Base-by-base conservation (phyloP, 73 alveolate species). In the Diophrys appendiculata region DNA sequence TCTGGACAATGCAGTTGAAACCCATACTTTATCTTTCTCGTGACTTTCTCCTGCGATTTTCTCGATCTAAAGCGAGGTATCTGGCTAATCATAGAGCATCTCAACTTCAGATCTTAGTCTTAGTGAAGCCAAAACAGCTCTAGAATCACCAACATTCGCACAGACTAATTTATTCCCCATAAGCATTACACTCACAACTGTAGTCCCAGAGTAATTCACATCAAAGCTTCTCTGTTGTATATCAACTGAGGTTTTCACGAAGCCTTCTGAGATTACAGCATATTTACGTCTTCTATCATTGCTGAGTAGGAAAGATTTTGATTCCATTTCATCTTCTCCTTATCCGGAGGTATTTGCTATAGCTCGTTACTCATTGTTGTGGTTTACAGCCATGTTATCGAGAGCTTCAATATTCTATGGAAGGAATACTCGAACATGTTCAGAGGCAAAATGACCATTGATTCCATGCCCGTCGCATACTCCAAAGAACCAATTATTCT, bases 401-500 rank as follows among this genome's bases (percentile, higher is more conserved):
- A 76, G 60, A 27, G 65, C 56, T 33, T 76, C 85, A 29, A 76
- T 76, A 26, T 76, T 76, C 3, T 72, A 43, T 18, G 75, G 99
- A 97, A 67, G 94, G 81, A 29, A 68, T 75, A 69, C 92, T 87
- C 73, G 90, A 28, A 96, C 93, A 81, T 90, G 96, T 32, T 93
- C 94, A 54, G 97, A 86, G 28, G 97, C 96, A 64, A 90, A 80
- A 87, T 97, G 99, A 1, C 99, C 99, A 88, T 91, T 77, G 52
- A 78, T 81, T 0, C 99, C 99, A 80, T 96, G 99, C 31, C 99
- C 99, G 86, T 97, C 99, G 72, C 98, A 92, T 14, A 97, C 99
- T 25, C 98, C 97, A 52, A 94, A 69, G 43, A 89, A 64, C 93
- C 90, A 91, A 30, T 84, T 87, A n/a, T 88, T 88, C 54, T 87